Conservation (phyloP, 78 protist species). For the Dictyostelium capitatum region DNA sequence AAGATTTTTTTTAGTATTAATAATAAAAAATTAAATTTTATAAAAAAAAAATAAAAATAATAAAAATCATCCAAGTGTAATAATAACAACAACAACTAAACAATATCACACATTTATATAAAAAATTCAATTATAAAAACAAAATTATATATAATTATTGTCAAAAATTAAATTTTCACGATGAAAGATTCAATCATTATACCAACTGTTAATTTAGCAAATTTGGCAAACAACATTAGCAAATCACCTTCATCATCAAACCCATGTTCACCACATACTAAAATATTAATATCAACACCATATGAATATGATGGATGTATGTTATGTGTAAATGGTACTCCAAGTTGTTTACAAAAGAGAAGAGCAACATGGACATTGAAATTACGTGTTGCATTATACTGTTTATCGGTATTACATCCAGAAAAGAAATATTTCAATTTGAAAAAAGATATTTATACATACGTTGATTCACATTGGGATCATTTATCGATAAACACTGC, state of each 20-base stretch:
- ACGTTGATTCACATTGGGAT: conserved; percentile 73
- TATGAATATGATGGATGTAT: conserved; percentile 72
- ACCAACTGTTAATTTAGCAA: conserved; percentile 70
- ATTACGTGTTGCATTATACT: conserved; percentile 55
- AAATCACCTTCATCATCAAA: conserved; percentile 55
- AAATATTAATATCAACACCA: background rate
- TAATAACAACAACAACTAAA: background rate
- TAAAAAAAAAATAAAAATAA: no score
- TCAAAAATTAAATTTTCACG: background rate
- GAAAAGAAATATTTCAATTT: conserved; percentile 69
- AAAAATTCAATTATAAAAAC: background rate
- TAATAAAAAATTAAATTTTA: no score
- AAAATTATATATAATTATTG: background rate
- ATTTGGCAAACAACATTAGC: conserved; percentile 15
- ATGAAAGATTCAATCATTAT: conserved; percentile 61
- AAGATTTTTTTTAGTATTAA: no score
- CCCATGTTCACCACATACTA: conserved; percentile 61
- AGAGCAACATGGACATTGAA: conserved; percentile 73
- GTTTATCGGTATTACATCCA: conserved; percentile 41
- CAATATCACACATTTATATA: background rate
- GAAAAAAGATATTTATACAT: conserved; percentile 75
- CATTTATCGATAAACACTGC: conserved; percentile 67
- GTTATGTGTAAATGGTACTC: conserved; percentile 72
- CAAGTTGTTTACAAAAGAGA: conserved; percentile 78
- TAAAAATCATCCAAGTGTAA: background rate